Evolutionary conservation across 1,284 basidiomycete genomes (phyloP).

Genomic region (Ustilago tritici): DNA sequence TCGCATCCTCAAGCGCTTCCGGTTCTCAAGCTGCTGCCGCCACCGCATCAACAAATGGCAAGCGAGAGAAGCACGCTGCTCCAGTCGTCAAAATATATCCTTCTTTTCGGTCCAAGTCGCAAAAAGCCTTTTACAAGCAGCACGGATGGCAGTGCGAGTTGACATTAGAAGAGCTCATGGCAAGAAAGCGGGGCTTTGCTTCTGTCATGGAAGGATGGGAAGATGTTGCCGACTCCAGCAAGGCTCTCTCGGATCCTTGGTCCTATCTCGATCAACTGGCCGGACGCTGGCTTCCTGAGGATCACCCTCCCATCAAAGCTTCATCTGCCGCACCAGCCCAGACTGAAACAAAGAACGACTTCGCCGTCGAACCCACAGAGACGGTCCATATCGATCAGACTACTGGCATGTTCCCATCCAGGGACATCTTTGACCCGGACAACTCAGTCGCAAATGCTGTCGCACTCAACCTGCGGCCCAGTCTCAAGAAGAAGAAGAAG

Average conservation of each 20-base stretch:
- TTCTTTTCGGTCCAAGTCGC: conserved; percentile 19
- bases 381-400: conserved; percentile 35
- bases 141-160: conserved; percentile 49
- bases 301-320: neutral
- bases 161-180: conserved; percentile 61
- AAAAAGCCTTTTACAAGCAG: conserved; percentile 41
- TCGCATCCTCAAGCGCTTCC: conserved; percentile 17
- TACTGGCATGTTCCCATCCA: conserved; percentile 39
- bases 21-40: conserved; percentile 14
- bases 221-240: conserved; percentile 13
- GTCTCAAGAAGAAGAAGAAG: conserved; percentile 49
- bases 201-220: conserved; percentile 39
- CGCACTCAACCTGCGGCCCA: conserved; percentile 50
- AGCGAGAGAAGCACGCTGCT: conserved; percentile 58
- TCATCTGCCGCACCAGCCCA: neutral
- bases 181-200: conserved; percentile 25
- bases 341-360: neutral
- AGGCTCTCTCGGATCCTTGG: conserved; percentile 55
- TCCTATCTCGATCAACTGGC: conserved; percentile 51
- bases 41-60: conserved; percentile 13
- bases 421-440: conserved; percentile 51
- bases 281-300: conserved; percentile 59
- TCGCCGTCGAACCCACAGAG: conserved; percentile 33
- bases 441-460: conserved; percentile 50
- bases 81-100: conserved; percentile 63